Conservation (phyloP, 169 alveolate species). For the Plasmodium coatneyi region DNA sequence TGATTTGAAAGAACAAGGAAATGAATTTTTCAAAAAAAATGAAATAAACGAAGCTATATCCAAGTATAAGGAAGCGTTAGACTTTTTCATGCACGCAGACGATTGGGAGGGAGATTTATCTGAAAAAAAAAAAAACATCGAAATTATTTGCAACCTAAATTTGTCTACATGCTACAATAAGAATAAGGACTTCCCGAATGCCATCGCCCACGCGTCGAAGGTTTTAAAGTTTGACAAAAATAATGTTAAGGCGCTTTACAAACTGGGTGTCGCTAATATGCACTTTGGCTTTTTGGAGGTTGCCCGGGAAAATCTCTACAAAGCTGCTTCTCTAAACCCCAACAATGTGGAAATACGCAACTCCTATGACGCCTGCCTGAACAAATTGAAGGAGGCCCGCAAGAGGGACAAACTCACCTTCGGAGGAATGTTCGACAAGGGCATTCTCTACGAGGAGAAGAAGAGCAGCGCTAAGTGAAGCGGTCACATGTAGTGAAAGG, state of each 20-base stretch:
- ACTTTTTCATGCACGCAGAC: slow-evolving; percentile 67
- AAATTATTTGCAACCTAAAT: slow-evolving; percentile 58
- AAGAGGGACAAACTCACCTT: slow-evolving; percentile 78
- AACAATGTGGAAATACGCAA: slow-evolving; percentile 82
- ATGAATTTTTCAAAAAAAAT: slow-evolving; percentile 80
- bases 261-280: slow-evolving; percentile 86
- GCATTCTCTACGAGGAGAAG: slow-evolving; percentile 55
- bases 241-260: slow-evolving; percentile 83
- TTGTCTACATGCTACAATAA: slow-evolving; percentile 79
- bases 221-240: slow-evolving; percentile 82
- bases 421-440: slow-evolving; percentile 77
- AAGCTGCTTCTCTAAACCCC: slow-evolving; percentile 82
- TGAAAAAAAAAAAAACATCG: slow-evolving; percentile 60
- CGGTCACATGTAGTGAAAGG: too few species aligned
- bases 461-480: slow-evolving; percentile 43
- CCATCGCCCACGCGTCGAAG: slow-evolving; percentile 84
- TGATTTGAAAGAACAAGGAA: slow-evolving; percentile 84
- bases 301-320: slow-evolving; percentile 79
- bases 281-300: slow-evolving; percentile 79
- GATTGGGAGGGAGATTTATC: slow-evolving; percentile 63
- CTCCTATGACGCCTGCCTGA: slow-evolving; percentile 72
- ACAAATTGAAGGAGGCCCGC: slow-evolving; percentile 76
- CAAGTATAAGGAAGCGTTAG: slow-evolving; percentile 80
- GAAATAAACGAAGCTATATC: slow-evolving; percentile 81
- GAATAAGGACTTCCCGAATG: slow-evolving; percentile 79